Percentiles rank a stretch among this genome's conserved stretches.
phyloP scores from a whole-genome alignment of 2,329 filamentous ascomycete genomes.

The Trichophyton schoenleinii region DNA sequence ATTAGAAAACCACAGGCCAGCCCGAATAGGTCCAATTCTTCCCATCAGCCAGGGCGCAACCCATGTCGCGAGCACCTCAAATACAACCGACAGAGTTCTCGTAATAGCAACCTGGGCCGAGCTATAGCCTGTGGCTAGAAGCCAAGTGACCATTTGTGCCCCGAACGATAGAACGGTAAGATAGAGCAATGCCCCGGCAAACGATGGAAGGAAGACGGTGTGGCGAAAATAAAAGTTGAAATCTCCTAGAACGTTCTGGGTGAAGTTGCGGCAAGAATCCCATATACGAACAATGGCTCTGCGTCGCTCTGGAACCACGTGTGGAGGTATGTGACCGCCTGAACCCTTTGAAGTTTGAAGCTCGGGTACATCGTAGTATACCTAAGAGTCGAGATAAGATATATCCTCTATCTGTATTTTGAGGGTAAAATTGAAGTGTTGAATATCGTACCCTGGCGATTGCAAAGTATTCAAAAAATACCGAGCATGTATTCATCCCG shows the following conservation, averaged over 20 bases:
- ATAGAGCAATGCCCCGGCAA: constrained; percentile 41
- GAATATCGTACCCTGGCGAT: constrained; percentile 23
- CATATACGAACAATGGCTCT: no score
- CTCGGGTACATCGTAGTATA: background rate
- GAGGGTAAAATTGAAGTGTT: no score
- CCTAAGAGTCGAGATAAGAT: background rate
- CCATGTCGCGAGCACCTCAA: constrained; percentile 44
- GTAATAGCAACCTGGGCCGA: constrained; percentile 37
- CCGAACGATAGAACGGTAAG: constrained; percentile 45
- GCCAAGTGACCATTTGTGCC: constrained; percentile 44
- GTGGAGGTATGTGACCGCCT: no score
- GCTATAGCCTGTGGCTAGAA: constrained; percentile 39
- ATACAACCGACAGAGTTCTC: constrained; percentile 35
- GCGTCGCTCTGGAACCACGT: no score
- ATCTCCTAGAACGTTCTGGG: constrained; percentile 14
- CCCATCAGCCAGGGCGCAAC: constrained; percentile 40
- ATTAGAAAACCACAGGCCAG: constrained; percentile 57
- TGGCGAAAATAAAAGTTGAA: constrained; percentile 24
- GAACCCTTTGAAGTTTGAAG: background rate
- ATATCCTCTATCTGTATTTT: no score
- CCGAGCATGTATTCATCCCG: constrained; percentile 31
- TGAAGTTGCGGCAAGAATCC: no score
- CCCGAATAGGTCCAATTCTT: constrained; percentile 46
- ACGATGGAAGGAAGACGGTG: constrained; percentile 33
- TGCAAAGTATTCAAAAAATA: constrained; percentile 30